Percentiles rank a stretch among this genome's conserved stretches.
Conservation (phyloP, 192 early-diverging fungal genomes). For the Umbelopsis ramanniana region DNA sequence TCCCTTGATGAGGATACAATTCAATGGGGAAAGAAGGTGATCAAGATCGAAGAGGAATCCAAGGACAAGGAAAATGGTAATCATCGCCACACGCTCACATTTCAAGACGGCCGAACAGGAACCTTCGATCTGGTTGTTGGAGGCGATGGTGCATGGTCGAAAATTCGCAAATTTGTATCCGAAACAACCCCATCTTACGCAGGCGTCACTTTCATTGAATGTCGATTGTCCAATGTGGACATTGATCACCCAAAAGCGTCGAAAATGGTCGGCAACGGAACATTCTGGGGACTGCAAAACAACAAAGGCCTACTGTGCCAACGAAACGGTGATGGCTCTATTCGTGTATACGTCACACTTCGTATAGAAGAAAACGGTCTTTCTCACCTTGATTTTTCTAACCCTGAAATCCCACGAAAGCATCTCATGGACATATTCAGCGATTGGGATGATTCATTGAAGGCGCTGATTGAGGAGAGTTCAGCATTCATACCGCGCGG, state of each 20-base stretch:
- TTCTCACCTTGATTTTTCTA: slow-evolving; percentile 25
- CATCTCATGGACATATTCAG: slow-evolving; percentile 29
- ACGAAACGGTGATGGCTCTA: slow-evolving; percentile 37
- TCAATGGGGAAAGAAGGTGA: slow-evolving; percentile 40
- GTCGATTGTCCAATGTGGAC: slow-evolving; percentile 41
- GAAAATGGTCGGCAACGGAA: slow-evolving; percentile 43
- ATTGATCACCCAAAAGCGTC: slow-evolving; percentile 28
- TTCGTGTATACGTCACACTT: slow-evolving; percentile 41
- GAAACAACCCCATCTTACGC: slow-evolving; percentile 43
- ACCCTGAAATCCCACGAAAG: slow-evolving; percentile 4
- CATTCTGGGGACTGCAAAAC: slow-evolving; percentile 37
- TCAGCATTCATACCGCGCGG: slow-evolving; percentile 21
- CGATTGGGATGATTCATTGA: slow-evolving; percentile 28
- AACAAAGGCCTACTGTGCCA: slow-evolving; percentile 42
- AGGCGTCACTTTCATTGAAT: slow-evolving; percentile 50
- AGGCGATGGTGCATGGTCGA: slow-evolving; percentile 63
- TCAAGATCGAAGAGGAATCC: slow-evolving; percentile 12
- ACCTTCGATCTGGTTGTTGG: slow-evolving; percentile 49
- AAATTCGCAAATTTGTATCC: slow-evolving; percentile 43
- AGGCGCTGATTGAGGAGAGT: slow-evolving; percentile 21
- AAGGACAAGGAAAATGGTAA: slow-evolving; percentile 10
- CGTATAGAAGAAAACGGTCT: slow-evolving; percentile 36
- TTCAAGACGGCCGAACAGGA: slow-evolving; percentile 34
- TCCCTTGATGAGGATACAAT: slow-evolving; percentile 41
- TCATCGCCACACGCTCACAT: slow-evolving; percentile 16